Evolutionary conservation across 2,329 filamentous ascomycete genomes (phyloP), one percentile per base, ranked within the genome.

Genomic region (Trichophyton mentagrophytes): DNA sequence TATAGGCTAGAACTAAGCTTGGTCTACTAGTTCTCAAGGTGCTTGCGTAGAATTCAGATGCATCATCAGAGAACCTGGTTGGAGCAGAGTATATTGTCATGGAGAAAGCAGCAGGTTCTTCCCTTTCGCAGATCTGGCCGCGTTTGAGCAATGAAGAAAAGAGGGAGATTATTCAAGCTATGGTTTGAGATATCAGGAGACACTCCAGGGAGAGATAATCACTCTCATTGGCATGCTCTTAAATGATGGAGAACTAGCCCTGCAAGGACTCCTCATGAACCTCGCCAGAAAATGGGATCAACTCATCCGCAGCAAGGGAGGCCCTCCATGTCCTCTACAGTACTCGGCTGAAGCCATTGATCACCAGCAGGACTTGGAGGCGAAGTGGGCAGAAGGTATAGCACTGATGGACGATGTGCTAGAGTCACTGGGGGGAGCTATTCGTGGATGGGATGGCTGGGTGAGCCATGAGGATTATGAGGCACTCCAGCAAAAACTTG

Each of bases 1-100:
- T 63, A 1, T 13, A 4, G 65, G 59, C 47, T 65, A 65, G 62
- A 66, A 67, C 27, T 66, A 69, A 17, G 72, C 73, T n/a, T 22
- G 25, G n/a, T 6, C 20, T 22, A 8, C 56, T 20, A 22, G 22
- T 63, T 38, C 56, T 63, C 64, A 57, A 64, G 20, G 30, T 60
- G 59, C 9, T 40, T 58, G 13, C 60, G 65, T 0, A 40, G 53
- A 36, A 61, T 66, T 11, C 67, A 65, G 4, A 51, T 58, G 8
- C 66, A 62, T 20, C 59, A 22, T 17, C 1, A 17, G 57, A 63
- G 15, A 59, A 67, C n/a, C 66, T 66, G 13, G 61, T 61, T 36
- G 59, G 55, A 15, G 59, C 61, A 3, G 67, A 63, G 33, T 67
- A 63, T 60, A 65, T 64, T 40, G 65, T 67, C 13, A 69, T 70